Base-by-base conservation (phyloP, 2,329 filamentous ascomycete genomes). In the Neodidymelliopsis sp. region DNA sequence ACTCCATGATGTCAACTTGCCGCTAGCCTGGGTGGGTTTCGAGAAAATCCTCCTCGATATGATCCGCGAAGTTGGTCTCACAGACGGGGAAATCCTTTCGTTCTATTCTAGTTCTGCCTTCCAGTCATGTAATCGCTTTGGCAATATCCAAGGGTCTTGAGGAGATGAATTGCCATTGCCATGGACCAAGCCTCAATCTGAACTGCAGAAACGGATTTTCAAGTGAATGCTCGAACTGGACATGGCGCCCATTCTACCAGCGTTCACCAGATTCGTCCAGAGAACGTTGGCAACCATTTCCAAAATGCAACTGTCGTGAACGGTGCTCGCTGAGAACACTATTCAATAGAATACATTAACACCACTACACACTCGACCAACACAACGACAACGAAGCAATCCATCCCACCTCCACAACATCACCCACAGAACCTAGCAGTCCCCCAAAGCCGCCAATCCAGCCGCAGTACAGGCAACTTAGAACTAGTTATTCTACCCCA, bases 91-190 rank as follows among this genome's bases (percentile, higher is more conserved):
- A 19, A 79, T 81, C 35, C 39, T 67, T 1, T 62, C 71, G 1
- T 82, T 79, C 60, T 68, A 82, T 41, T 79, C 74, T 37, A 79
- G 79, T 0, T 79, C 79, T 1, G 78, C 79, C 0, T 81, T 81
- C 46, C 77, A 79, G 48, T 69, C 79, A 9, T 82, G 79, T 79
- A 81, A 81, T 53, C 75, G 77, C n/a, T 78, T 82, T 45, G 79
- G 79, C 8, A 82, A 82, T 54, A 80, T 79, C 13, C 78, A 80
- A 54, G 75, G 76, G 6, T 78, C 76, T 1, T 81, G 79, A 79
- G 74, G 72, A 24, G 75, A 73, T 5, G 63, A 73, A 2, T 55
- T 81, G 10, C 76, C 79, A 4, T 52, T 68, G 19, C 56, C 66
- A 20, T 82, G 78, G 77, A 76, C 81, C 45, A 70, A 80, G 16